These are phyloP conservation scores for Solanum appendiculatum DNA, from an alignment of 257 asterid species.

Conservation along the genomic window DNA sequence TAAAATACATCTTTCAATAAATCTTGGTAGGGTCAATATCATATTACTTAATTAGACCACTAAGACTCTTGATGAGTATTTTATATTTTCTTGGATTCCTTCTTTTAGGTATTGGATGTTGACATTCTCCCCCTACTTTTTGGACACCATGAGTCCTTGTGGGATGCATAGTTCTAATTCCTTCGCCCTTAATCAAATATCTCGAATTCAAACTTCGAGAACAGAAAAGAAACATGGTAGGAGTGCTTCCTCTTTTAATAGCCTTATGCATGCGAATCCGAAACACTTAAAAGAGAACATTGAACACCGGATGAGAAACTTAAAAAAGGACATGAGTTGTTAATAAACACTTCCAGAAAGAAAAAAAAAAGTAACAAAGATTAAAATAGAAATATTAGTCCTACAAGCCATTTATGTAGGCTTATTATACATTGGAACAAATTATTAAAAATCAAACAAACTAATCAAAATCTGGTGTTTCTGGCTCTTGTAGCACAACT, in stretches of 20 bases:
- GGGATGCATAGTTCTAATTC: background rate
- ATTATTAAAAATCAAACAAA: background rate
- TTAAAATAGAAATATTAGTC: background rate
- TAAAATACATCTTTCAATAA: background rate
- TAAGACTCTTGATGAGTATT: background rate
- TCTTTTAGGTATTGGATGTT: background rate
- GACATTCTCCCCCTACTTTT: background rate
- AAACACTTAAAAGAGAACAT: background rate
- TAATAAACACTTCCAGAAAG: too few relatives aligned
- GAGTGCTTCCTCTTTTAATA: background rate
- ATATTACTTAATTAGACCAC: background rate
- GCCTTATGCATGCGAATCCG: background rate
- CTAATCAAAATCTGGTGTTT: background rate
- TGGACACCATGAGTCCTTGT: background rate
- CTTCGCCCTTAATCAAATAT: background rate
- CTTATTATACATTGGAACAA: background rate
- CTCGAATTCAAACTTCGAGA: background rate
- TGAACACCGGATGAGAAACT: background rate
- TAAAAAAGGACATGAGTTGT: too few relatives aligned
- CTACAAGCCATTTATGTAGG: background rate
- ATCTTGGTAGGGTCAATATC: background rate
- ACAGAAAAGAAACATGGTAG: background rate
- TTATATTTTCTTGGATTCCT: background rate
- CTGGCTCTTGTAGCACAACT: background rate
- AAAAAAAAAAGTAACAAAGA: background rate